Conservation (phyloP, 2,329 filamentous ascomycete species). For the Penicillium sp. region DNA sequence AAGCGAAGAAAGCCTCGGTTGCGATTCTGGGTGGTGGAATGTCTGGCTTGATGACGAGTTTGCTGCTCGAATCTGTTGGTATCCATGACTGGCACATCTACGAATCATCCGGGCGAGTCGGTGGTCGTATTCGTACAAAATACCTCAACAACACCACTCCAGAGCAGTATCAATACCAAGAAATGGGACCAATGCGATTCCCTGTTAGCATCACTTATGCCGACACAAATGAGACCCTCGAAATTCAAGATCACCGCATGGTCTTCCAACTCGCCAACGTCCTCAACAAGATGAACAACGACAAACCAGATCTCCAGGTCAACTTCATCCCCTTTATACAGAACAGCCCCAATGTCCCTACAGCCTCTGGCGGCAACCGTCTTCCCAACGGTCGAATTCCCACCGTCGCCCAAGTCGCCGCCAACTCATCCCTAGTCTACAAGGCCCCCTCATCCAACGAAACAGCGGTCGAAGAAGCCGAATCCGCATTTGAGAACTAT, state of each 20-base stretch:
- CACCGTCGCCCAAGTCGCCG: slow-evolving; percentile 49
- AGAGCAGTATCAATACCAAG: slow-evolving; percentile 38
- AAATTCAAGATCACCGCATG: slow-evolving; percentile 45
- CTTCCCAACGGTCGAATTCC: slow-evolving; percentile 55
- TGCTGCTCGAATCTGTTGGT: slow-evolving; percentile 46
- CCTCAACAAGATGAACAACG: slow-evolving; percentile 43
- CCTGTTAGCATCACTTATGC: slow-evolving; percentile 42
- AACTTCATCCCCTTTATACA: slow-evolving; percentile 47
- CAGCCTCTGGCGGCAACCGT: slow-evolving; percentile 48
- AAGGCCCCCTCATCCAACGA: slow-evolving; percentile 34
- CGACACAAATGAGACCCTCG: slow-evolving; percentile 43
- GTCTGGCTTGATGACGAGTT: slow-evolving; percentile 37
- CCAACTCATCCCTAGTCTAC: slow-evolving; percentile 44
- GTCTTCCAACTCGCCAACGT: slow-evolving; percentile 44
- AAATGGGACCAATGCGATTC: slow-evolving; percentile 49
- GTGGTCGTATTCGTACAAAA: slow-evolving; percentile 45
- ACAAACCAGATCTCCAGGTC: slow-evolving; percentile 37
- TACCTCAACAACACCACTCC: slow-evolving; percentile 43
- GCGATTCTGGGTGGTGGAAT: slow-evolving; percentile 43
- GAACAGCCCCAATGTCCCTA: slow-evolving; percentile 51
- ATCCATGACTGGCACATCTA: slow-evolving; percentile 48
- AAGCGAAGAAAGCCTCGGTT: slow-evolving; percentile 33
- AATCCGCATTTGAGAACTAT: slow-evolving; percentile 40
- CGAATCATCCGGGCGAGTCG: slow-evolving; percentile 43
- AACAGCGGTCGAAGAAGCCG: slow-evolving; percentile 38